A percentile compares a stretch with the other conserved stretches of the same genome.
phyloP scores from a whole-genome alignment of 202 grass and related monocot genomes.

The Panicum virgatum region DNA sequence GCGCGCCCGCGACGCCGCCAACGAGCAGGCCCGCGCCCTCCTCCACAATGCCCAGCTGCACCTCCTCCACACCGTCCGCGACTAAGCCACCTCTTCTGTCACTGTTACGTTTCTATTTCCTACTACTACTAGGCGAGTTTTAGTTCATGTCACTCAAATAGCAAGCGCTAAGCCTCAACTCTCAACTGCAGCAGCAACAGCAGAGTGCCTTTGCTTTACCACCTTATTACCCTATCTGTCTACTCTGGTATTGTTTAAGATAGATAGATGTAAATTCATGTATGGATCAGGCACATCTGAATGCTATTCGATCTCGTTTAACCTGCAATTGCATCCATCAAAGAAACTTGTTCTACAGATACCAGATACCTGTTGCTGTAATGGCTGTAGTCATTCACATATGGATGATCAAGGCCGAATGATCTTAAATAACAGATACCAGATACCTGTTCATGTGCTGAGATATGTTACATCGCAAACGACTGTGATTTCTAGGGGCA shows the following conservation, averaged over 20 bases:
- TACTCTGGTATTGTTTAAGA: neutral
- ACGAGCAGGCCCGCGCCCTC: conserved; percentile 56
- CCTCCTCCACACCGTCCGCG: conserved; percentile 59
- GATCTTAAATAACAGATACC: no score
- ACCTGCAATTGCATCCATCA: neutral
- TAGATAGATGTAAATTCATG: neutral
- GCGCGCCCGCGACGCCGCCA: conserved; percentile 65
- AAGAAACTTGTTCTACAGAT: neutral
- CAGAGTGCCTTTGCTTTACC: neutral
- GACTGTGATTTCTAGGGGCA: neutral
- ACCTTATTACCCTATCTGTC: neutral
- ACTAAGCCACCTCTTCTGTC: neutral
- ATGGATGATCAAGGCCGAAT: no score
- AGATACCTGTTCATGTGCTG: neutral
- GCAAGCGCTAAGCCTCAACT: no score
- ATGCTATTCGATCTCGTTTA: neutral
- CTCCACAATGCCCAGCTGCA: conserved; percentile 83
- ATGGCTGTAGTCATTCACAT: no score
- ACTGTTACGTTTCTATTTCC: neutral
- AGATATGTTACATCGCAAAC: neutral
- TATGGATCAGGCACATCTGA: conserved; percentile 1
- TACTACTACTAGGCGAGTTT: no score
- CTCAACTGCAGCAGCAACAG: no score
- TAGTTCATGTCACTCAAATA: no score
- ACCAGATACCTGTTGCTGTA: neutral